Base-by-base conservation (phyloP, 805 yeast species). In the Candida mattraensis region DNA sequence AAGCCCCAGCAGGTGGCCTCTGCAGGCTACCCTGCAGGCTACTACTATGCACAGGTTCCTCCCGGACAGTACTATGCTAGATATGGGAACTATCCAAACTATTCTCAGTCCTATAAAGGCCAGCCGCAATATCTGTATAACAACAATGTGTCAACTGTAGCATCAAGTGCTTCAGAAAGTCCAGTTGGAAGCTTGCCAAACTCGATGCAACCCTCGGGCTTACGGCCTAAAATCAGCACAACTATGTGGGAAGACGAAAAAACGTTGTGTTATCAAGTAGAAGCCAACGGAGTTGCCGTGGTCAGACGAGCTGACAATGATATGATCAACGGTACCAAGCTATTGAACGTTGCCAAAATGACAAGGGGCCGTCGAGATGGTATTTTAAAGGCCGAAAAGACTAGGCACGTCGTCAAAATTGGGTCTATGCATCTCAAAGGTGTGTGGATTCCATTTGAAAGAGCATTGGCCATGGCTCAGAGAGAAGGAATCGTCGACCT, bases 191-290 rank as follows among this genome's bases (percentile, higher is more conserved):
- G 39, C 8, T 35, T 48, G 15, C 30, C 33, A 19, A 60, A 60
- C 11, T 60, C 54, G 39, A 42, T 54, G 15, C 63, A 54, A 34
- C 58, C 63, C 5, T 51, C 55, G 8, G 61, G 42, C 1, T 35
- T 38, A 21, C 30, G 48, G 12, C 45, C 68, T 3, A 66, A 81
- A 44, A 78, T 80, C 39, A 79, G 85, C 29, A 80, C 86, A 16
- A 79, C 84, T 9, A 78, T 78, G 79, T 80, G 86, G 86, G 86
- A 80, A 58, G 86, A 80, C 53, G 86, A 80, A 50, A 77, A 76
- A 48, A 80, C 87, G 1, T 63, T 80, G 28, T 80, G 87, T 51
- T 80, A 80, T 57, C 87, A 80, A 56, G 86, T 80, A 32, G 86
- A 80, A 42, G 80, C 83, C 32, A 77, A 79, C 51, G 79, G 79